Evolutionary conservation across 345 rosid species (phyloP), one percentile per base, ranked within the genome.

Genomic region (Cochlearia excelsa): DNA sequence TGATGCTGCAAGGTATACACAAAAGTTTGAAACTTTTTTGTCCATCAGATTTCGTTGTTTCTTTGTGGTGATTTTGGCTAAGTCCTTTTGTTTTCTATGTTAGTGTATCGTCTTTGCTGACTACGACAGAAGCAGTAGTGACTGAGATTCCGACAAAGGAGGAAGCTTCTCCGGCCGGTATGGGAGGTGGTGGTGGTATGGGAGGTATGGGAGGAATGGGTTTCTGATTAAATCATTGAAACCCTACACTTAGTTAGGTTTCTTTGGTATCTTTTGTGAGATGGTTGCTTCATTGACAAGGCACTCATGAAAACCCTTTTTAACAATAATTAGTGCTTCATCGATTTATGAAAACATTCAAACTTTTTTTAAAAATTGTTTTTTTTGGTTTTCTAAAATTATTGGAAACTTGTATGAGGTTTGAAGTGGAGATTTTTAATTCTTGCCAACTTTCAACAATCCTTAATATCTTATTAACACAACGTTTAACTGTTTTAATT

Each of bases 121-220:
- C 97, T 2, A 92, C 99, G 0, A 92, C 94, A 1, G 99, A 92
- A 72, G 97, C 99, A 6, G 75, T 89, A 31, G 87, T 86, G 47
- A 76, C 75, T 11, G 99, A 92, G 60, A 90, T 86, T 53, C 91
- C 99, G 3, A 81, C 82, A 75, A 94, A 92, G 5, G 94, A 86
- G 66, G 88, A 78, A 26, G 80, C 74, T 27, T 73, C 87, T 5
- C 85, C 81, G 10, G 81, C 81, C 2, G 96, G 92, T 30, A 91
- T 91, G 95, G 83, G 26, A 92, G 83, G 26, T 0, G 82, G 82
- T 0, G 83, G 26, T 0, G 82, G 82, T 0, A 79, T 80, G 55
- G 74, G 80, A 0, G 95, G 93, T 35, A 92, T 92, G 96, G 86
- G 84, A 0, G 97, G 88, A 73, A 89, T 89, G 95, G 97, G 80